Evolutionary conservation across 768 basidiomycete species (phyloP).

Genomic region (Royoungia palumana): DNA sequence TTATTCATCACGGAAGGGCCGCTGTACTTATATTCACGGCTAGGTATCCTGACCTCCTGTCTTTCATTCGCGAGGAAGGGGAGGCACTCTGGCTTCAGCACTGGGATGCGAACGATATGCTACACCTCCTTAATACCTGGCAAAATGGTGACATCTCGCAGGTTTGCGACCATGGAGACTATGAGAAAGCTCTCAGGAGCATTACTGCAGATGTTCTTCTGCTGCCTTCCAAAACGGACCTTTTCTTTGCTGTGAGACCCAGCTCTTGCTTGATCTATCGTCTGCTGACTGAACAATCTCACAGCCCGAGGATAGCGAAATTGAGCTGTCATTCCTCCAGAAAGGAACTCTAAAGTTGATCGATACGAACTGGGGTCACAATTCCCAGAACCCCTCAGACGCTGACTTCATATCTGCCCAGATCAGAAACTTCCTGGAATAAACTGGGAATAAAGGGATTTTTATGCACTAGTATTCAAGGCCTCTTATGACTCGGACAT

Average conservation of each 20-base stretch:
- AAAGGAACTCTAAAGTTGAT: constrained; percentile 42
- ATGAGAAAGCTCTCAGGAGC: constrained; percentile 35
- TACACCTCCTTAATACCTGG: constrained; percentile 51
- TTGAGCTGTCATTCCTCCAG: constrained; percentile 39
- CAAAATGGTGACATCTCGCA: constrained; percentile 46
- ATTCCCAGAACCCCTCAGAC: constrained; percentile 5
- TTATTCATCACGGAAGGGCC: neutral
- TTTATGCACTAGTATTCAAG: neutral
- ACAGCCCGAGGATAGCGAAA: constrained; percentile 52
- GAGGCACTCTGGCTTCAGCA: constrained; percentile 39
- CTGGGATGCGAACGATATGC: constrained; percentile 56
- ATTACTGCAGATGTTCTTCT: constrained; percentile 53
- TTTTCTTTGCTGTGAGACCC: constrained; percentile 48
- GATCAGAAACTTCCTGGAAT: constrained; percentile 13
- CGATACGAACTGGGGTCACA: constrained; percentile 34
- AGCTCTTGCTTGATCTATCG: neutral
- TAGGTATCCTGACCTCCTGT: constrained; percentile 45
- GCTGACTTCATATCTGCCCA: constrained; percentile 7
- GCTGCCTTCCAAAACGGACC: constrained; percentile 55
- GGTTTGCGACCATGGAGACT: constrained; percentile 42
- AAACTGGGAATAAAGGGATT: neutral
- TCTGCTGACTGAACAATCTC: neutral
- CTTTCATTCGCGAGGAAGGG: constrained; percentile 49
- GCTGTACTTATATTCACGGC: neutral
- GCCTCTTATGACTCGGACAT: too few species aligned